Evolutionary conservation across 169 alveolate species (phyloP), one percentile per base, ranked within the genome.

Genomic region (Plasmodium yoelii): DNA sequence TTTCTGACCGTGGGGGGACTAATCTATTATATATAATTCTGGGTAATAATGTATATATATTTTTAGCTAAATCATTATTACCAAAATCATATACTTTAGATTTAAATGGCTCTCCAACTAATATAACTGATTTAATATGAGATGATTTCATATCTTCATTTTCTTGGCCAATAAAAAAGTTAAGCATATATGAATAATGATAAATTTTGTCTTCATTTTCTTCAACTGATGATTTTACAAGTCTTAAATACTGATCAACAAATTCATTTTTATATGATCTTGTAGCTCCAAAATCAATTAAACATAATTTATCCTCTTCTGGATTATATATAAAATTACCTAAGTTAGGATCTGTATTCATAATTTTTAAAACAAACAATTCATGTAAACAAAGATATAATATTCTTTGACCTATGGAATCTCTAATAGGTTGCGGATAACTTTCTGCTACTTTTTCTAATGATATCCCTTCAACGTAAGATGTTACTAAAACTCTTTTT

Each of bases 331-430:
- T 73, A 88, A 95, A 97, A 90, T 97, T 97, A 34, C 97, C 97
- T 22, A 98, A 97, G 89, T 97, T 96, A 3, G 98, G 98, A 90
- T 97, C 98, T 26, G 98, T 96, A 74, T 95, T 94, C 97, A 96
- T 94, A 68, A 94, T 93, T 53, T 93, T 95, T 87, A 93, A 96
- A 51, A 93, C 95, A 77, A 96, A 96, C 8, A 96, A 71, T 73
- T 96, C 98, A 24, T 94, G 94, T 24, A 96, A 91, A 57, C 97
- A 92, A 56, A 96, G 84, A 57, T 94, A 92, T 46, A 96, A 71
- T 39, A 96, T 26, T 49, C 96, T 44, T 49, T 90, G 92, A 2
- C 98, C 98, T 3, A 94, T 92, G 22, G 97, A 93, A 64, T 95
- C 95, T 55, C 97, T 60, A 6, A 90, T 71, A 55, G 80, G 64